These are phyloP conservation scores for Cryphonectria nitschkei DNA, from an alignment of 2,329 filamentous ascomycete genomes.

Conservation along the genomic window DNA sequence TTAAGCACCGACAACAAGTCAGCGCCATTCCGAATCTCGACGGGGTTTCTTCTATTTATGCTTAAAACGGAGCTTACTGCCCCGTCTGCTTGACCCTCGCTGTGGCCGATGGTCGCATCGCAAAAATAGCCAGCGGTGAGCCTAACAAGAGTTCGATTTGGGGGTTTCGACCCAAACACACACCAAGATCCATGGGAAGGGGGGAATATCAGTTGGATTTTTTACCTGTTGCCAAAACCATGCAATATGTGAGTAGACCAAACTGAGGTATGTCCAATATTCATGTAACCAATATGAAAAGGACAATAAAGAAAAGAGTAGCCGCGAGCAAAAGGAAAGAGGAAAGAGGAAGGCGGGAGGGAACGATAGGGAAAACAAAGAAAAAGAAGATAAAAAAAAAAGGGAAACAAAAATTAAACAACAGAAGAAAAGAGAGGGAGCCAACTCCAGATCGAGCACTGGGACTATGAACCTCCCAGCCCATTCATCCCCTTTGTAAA, in stretches of 20 bases:
- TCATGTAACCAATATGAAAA: not conserved
- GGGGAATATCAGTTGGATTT: not conserved
- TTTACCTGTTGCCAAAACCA: not conserved
- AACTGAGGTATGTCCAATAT: not conserved
- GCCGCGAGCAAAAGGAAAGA: not conserved
- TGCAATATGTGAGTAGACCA: not conserved
- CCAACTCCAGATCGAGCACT: not conserved
- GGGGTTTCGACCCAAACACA: not conserved
- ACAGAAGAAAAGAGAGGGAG: no score
- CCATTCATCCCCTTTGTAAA: not conserved
- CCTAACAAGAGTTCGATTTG: not conserved
- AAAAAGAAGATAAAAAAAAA: not conserved
- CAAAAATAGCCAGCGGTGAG: not conserved
- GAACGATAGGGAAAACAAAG: not conserved
- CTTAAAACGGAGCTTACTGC: slow-evolving; percentile 11
- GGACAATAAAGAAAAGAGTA: not conserved
- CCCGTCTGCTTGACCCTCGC: not conserved
- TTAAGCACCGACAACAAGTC: not conserved
- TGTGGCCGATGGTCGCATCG: not conserved
- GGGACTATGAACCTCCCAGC: not conserved
- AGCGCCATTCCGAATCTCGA: slow-evolving; percentile 1
- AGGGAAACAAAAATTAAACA: not conserved
- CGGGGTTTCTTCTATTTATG: slow-evolving; percentile 9
- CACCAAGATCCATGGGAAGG: not conserved
- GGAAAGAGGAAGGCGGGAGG: not conserved